A percentile compares a stretch with the other conserved stretches of the same genome.
phyloP scores from a whole-genome alignment of 768 basidiomycete genomes.

The Naganishia antarctica region DNA sequence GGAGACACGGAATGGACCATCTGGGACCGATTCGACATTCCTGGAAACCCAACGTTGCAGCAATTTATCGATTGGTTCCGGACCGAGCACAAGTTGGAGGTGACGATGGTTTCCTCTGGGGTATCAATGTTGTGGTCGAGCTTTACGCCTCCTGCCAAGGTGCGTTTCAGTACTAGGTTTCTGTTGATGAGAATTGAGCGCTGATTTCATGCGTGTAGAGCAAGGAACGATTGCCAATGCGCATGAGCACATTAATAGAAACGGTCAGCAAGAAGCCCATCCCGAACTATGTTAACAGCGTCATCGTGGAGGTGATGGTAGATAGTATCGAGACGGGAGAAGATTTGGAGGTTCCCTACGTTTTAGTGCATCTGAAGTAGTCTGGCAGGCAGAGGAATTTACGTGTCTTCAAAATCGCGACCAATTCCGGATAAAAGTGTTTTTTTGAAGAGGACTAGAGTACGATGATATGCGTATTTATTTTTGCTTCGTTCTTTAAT shows the following conservation, averaged over 20 bases:
- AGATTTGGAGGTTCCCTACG: slow-evolving; percentile 34
- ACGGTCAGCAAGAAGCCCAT: slow-evolving; percentile 91
- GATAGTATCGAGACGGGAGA: slow-evolving; percentile 76
- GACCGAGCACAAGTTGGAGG: slow-evolving; percentile 73
- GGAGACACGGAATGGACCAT: slow-evolving; percentile 87
- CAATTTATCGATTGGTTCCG: slow-evolving; percentile 81
- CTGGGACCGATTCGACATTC: slow-evolving; percentile 95
- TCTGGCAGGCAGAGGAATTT: not conserved
- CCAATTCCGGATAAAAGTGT: no score
- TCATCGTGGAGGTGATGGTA: slow-evolving; percentile 91
- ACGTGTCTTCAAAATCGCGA: no score
- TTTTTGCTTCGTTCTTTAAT: no score
- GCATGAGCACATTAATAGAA: slow-evolving; percentile 85
- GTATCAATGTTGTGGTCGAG: slow-evolving; percentile 98
- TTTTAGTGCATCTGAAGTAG: slow-evolving; percentile 27
- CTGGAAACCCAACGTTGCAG: slow-evolving; percentile 77
- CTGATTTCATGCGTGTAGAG: slow-evolving; percentile 4
- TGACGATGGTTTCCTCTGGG: slow-evolving; percentile 94
- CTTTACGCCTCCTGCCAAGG: slow-evolving; percentile 91
- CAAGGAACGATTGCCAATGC: slow-evolving; percentile 60
- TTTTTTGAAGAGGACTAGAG: no score
- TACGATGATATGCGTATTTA: no score
- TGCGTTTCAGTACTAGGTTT: slow-evolving; percentile 45
- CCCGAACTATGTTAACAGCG: slow-evolving; percentile 71
- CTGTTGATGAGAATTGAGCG: not conserved